phyloP scores from a whole-genome alignment of 2,329 filamentous ascomycete genomes.

The Trichoderma guizhouense region DNA sequence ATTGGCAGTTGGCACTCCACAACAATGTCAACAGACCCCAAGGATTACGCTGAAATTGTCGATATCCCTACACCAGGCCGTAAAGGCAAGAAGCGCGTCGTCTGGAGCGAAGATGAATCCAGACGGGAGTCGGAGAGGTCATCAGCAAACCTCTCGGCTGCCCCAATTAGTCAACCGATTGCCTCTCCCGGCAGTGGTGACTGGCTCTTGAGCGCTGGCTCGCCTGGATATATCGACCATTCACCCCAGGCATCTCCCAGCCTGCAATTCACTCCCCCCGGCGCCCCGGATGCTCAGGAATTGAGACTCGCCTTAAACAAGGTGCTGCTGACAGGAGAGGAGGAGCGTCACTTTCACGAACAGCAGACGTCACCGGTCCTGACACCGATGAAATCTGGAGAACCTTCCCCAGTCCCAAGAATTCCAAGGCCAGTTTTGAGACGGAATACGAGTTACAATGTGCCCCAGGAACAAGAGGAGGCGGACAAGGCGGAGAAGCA shows the following conservation, averaged over 20 bases:
- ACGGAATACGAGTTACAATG: conserved; percentile 44
- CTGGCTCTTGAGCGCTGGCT: not conserved
- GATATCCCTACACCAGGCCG: conserved; percentile 32
- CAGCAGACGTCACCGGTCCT: not conserved
- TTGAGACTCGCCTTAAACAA: conserved; percentile 38
- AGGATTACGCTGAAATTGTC: conserved; percentile 29
- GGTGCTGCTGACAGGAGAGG: conserved; percentile 36
- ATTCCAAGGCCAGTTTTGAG: conserved; percentile 38
- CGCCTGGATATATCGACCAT: not conserved
- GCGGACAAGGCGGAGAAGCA: conserved; percentile 39
- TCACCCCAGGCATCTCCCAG: conserved; percentile 30
- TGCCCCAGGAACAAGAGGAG: conserved; percentile 38
- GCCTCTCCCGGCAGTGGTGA: conserved; percentile 9
- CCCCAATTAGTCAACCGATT: not conserved
- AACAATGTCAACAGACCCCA: conserved; percentile 25
- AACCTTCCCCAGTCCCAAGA: conserved; percentile 14
- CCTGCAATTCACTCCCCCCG: conserved; percentile 26
- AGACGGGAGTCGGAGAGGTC: not conserved
- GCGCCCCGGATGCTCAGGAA: conserved; percentile 38
- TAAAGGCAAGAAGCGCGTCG: conserved; percentile 42
- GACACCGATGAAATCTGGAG: not conserved
- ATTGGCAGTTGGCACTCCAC: conserved; percentile 5
- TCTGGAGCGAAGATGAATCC: conserved; percentile 32
- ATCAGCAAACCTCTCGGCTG: conserved; percentile 1
- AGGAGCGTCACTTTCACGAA: conserved; percentile 23